These are phyloP conservation scores for Aureobasidium mangrovei DNA, from an alignment of 2,329 filamentous ascomycete species.

Conservation along the genomic window DNA sequence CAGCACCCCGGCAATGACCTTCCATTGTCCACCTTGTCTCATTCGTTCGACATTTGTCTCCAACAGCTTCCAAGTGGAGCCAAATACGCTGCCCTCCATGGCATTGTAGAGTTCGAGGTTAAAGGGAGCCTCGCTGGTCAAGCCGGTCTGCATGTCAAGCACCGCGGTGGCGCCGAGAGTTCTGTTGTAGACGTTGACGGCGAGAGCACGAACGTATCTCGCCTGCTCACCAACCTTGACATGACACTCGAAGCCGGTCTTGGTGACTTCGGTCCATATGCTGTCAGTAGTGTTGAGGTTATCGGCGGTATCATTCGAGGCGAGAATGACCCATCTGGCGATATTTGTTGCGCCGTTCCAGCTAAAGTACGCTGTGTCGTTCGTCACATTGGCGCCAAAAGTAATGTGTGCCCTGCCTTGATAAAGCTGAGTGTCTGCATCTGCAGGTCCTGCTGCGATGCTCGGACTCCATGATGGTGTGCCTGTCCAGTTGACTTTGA, in stretches of 20 bases:
- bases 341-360: conserved; percentile 44
- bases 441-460: not conserved
- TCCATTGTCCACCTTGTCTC: too few species aligned
- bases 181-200: not conserved
- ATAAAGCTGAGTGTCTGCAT: too few species aligned
- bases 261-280: not conserved
- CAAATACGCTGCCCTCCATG: too few species aligned
- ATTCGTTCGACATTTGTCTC: too few species aligned
- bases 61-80: too few species aligned
- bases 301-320: not conserved
- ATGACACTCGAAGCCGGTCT: conserved; percentile 1
- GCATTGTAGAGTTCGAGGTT: not conserved
- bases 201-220: not conserved
- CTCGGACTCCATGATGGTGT: not conserved
- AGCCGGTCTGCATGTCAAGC: not conserved
- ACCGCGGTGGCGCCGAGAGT: not conserved
- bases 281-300: not conserved
- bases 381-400: not conserved
- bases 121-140: not conserved
- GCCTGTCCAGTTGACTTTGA: conserved; percentile 6
- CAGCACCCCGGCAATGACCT: too few species aligned
- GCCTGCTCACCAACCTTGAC: not conserved
- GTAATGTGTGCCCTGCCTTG: not conserved
- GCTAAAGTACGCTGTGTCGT: conserved; percentile 39
- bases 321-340: conserved; percentile 29